A percentile compares a stretch with the other conserved stretches of the same genome.
These are phyloP conservation scores for Inonotus obliquus DNA, from an alignment of 1,284 basidiomycete species.

Conservation along the genomic window DNA sequence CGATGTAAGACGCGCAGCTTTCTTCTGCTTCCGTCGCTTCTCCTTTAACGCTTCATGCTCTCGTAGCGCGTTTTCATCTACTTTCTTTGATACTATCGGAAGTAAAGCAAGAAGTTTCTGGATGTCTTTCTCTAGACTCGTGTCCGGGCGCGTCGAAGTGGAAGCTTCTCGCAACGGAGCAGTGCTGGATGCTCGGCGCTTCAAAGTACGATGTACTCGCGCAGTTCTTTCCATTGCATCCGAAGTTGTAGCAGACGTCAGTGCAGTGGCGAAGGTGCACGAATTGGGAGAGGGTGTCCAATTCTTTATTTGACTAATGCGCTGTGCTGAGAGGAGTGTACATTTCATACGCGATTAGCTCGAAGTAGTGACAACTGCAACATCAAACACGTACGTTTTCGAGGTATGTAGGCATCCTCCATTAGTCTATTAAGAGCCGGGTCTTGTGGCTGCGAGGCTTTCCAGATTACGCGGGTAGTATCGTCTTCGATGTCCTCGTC, in stretches of 20 bases:
- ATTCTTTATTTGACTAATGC: not conserved
- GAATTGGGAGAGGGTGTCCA: constrained; percentile 10
- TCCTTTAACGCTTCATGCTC: constrained; percentile 5
- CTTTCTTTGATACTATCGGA: constrained; percentile 3
- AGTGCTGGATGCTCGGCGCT: not conserved
- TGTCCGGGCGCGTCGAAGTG: not conserved
- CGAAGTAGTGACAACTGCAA: not conserved
- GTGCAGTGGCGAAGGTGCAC: not conserved
- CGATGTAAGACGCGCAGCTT: not conserved
- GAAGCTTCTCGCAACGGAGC: not conserved
- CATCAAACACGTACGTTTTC: not conserved
- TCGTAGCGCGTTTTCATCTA: constrained; percentile 2
- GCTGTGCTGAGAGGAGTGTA: not conserved
- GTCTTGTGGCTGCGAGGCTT: constrained; percentile 11
- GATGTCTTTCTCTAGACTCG: not conserved
- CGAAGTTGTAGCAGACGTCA: not conserved
- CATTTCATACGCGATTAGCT: not conserved
- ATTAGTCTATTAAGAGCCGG: constrained; percentile 8
- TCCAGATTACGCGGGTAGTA: constrained; percentile 12
- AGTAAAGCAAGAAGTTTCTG: constrained; percentile 2
- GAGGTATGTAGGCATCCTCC: constrained; percentile 4
- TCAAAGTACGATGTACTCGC: not conserved
- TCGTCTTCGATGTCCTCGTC: not conserved
- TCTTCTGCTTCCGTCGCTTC: constrained; percentile 2
- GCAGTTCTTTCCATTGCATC: not conserved